phyloP scores from a whole-genome alignment of 2,329 filamentous ascomycete genomes.

The Neoscytalidium dimidiatum region DNA sequence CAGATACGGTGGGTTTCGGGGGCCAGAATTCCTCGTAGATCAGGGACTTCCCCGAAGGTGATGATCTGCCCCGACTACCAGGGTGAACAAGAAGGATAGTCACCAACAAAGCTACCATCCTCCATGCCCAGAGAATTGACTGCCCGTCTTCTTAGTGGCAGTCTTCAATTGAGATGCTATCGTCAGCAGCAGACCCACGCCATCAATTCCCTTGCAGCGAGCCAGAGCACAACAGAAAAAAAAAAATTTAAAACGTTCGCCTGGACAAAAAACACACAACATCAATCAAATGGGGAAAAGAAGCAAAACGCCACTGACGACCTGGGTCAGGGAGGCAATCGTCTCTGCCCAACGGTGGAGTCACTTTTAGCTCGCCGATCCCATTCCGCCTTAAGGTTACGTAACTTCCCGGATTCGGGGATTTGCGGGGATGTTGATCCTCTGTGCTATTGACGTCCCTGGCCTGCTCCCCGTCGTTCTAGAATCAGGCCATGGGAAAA shows the following conservation, averaged over 20 bases:
- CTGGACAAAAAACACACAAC: background rate
- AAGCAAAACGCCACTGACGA: slow-evolving; percentile 1
- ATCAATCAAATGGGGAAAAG: background rate
- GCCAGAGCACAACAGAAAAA: background rate
- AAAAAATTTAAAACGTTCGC: background rate
- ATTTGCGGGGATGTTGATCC: slow-evolving; percentile 2
- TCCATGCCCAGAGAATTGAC: background rate
- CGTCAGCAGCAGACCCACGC: background rate
- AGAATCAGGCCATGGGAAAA: background rate
- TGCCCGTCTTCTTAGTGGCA: background rate
- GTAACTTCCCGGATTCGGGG: background rate
- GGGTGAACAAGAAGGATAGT: too few species aligned
- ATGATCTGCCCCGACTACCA: too few species aligned
- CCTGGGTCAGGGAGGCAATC: too few species aligned
- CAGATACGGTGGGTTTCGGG: too few species aligned
- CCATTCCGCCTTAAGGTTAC: background rate
- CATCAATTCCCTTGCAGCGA: background rate
- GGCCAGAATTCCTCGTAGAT: too few species aligned
- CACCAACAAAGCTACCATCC: background rate
- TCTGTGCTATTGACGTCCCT: background rate
- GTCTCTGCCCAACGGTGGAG: slow-evolving; percentile 15
- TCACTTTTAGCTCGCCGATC: slow-evolving; percentile 13
- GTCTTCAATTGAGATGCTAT: background rate
- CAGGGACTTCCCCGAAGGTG: too few species aligned
- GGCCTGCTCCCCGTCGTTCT: background rate